A percentile compares a stretch with the other conserved stretches of the same genome.
Evolutionary conservation across 2,329 filamentous ascomycete species (phyloP).

Genomic region (Penicillium sp.): DNA sequence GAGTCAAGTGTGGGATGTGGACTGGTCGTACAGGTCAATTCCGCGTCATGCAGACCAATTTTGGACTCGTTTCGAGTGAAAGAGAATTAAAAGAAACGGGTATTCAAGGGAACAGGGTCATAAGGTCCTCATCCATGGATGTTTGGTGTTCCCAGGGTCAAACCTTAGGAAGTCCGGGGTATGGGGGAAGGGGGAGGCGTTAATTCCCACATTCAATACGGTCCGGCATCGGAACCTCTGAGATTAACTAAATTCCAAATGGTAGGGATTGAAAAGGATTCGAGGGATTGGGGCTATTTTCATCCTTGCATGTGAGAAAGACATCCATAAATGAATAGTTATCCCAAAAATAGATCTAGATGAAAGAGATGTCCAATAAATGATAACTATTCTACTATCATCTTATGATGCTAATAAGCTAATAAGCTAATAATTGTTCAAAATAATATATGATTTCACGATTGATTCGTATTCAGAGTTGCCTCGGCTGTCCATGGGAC

Average conservation of each 20-base stretch:
- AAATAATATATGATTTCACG: background rate
- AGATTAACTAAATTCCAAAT: too few relatives aligned
- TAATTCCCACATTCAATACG: background rate
- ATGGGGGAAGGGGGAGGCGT: background rate
- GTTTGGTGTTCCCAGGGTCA: background rate
- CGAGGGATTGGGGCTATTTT: background rate
- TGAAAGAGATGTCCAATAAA: background rate
- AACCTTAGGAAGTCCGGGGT: background rate
- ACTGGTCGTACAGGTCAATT: background rate
- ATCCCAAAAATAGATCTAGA: background rate
- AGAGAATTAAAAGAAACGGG: background rate
- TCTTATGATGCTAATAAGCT: background rate
- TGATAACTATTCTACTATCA: background rate
- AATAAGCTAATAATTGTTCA: background rate
- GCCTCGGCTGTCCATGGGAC: conserved; percentile 27
- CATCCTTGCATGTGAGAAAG: background rate
- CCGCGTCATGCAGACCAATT: too few relatives aligned
- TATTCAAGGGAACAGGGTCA: background rate
- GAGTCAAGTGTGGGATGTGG: background rate
- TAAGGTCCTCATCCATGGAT: background rate
- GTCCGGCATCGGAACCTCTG: background rate
- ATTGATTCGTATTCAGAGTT: background rate
- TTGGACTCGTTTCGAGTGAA: background rate
- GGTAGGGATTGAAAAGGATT: background rate
- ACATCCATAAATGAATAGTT: background rate